Conservation (phyloP, 1,284 basidiomycete genomes). For the Athelia psychrophila region DNA sequence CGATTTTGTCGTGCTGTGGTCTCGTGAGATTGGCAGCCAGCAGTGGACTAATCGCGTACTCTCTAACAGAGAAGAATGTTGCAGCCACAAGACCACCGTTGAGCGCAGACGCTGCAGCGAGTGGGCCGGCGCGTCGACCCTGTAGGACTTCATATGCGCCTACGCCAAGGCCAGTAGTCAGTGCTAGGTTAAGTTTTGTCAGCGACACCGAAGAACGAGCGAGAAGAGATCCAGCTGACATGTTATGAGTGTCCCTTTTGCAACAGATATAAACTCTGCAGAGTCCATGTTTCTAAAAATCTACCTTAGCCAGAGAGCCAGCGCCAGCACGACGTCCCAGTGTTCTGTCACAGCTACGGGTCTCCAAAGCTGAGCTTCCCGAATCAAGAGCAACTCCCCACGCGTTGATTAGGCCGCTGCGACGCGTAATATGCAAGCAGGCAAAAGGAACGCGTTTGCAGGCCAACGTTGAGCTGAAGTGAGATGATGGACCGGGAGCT, state of each 20-base stretch:
- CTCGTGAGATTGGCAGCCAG: slow-evolving; percentile 34
- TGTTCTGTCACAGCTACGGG: too few relatives aligned
- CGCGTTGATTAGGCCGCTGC: too few relatives aligned
- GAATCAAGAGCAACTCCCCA: too few relatives aligned
- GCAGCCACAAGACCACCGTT: slow-evolving; percentile 67
- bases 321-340: too few relatives aligned
- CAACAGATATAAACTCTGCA: slow-evolving; percentile 46
- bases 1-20: slow-evolving; percentile 9
- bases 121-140: slow-evolving; percentile 37
- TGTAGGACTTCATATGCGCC: slow-evolving; percentile 53
- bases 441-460: too few relatives aligned
- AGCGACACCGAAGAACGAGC: slow-evolving; percentile 6
- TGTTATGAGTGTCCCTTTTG: slow-evolving; percentile 56
- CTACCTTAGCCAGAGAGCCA: too few relatives aligned
- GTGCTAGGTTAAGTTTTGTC: slow-evolving; percentile 44
- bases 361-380: too few relatives aligned
- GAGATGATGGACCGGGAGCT: too few relatives aligned
- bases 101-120: slow-evolving; percentile 51
- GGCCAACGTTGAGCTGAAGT: too few relatives aligned
- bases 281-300: not conserved
- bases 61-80: slow-evolving; percentile 75
- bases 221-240: slow-evolving; percentile 66
- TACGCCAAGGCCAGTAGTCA: slow-evolving; percentile 24
- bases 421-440: too few relatives aligned
- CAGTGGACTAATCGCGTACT: slow-evolving; percentile 59